phyloP scores from a whole-genome alignment of 352 stramenopile species.

The Pythium myriotylum region DNA sequence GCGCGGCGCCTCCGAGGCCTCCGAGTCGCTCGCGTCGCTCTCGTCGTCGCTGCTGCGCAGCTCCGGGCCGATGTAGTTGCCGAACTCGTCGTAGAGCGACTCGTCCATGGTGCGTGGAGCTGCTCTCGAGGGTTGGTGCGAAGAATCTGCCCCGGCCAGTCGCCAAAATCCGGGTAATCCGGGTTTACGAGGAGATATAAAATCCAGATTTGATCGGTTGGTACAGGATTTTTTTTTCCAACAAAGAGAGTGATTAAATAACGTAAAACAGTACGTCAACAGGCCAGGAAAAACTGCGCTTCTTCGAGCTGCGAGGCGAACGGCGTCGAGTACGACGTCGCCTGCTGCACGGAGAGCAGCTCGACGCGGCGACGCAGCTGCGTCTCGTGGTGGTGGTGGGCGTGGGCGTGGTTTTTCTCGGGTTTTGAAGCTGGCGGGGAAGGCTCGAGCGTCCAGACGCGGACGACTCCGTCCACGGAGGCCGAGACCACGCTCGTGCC shows the following conservation, averaged over 20 bases:
- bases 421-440: background rate
- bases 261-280: slow-evolving; percentile 7
- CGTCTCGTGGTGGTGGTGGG: slow-evolving; percentile 14
- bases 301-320: slow-evolving; percentile 22
- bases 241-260: slow-evolving; percentile 19
- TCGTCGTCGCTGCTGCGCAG: slow-evolving; percentile 86
- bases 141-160: too few species aligned
- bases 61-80: slow-evolving; percentile 99
- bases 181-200: slow-evolving; percentile 10
- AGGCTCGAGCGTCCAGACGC: slow-evolving; percentile 53
- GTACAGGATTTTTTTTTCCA: background rate
- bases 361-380: slow-evolving; percentile 14
- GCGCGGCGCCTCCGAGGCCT: slow-evolving; percentile 35
- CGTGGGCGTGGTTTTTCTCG: too few species aligned
- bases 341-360: background rate
- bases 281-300: slow-evolving; percentile 12
- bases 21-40: slow-evolving; percentile 20
- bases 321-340: slow-evolving; percentile 16
- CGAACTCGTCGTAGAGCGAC: slow-evolving; percentile 99
- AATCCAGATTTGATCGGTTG: slow-evolving; percentile 11
- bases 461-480: slow-evolving; percentile 57
- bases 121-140: background rate
- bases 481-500: slow-evolving; percentile 66
- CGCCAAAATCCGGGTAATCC: background rate
- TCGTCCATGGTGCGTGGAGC: slow-evolving; percentile 83